A percentile compares a stretch with the other conserved stretches of the same genome.
phyloP scores from a whole-genome alignment of 2,329 filamentous ascomycete genomes.

The Fusarium sp. region DNA sequence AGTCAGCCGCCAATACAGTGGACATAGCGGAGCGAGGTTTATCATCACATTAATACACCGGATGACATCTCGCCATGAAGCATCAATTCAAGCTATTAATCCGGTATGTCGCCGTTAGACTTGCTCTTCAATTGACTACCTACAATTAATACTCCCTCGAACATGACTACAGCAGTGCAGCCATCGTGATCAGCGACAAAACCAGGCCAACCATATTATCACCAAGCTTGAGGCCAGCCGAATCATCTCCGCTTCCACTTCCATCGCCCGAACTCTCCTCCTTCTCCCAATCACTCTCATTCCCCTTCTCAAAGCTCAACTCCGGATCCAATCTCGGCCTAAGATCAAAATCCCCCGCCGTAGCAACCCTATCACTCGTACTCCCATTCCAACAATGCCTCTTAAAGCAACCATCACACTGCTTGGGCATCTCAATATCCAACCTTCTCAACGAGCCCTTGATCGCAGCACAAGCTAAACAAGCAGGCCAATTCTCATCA shows the following conservation, averaged over 20 bases:
- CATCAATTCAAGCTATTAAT: too few relatives aligned
- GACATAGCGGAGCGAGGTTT: fast-evolving
- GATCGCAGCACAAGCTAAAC: slow-evolving; percentile 83
- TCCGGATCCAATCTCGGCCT: slow-evolving; percentile 30
- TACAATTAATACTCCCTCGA: fast-evolving
- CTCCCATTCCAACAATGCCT: slow-evolving; percentile 42
- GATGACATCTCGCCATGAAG: fast-evolving
- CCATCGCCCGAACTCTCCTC: too few relatives aligned
- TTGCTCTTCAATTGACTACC: neutral
- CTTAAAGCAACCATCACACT: slow-evolving; percentile 41
- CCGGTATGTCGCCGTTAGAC: fast-evolving
- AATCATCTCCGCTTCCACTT: neutral
- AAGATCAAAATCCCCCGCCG: slow-evolving; percentile 27
- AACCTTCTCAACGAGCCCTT: slow-evolving; percentile 67
- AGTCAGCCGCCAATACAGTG: neutral
- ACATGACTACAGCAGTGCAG: neutral
- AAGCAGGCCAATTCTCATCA: slow-evolving; percentile 76
- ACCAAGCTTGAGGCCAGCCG: neutral
- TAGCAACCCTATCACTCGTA: slow-evolving; percentile 11
- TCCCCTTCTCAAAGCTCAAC: slow-evolving; percentile 39
- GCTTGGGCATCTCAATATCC: slow-evolving; percentile 24
- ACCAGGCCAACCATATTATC: neutral
- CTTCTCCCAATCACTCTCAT: slow-evolving; percentile 22
- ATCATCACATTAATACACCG: fast-evolving
- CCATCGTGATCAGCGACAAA: neutral